Percentiles rank a stretch among this genome's conserved stretches.
Conservation (phyloP, 225 moss, liverwort and hornwort genomes). For the Rhytidiadelphus loreus region DNA sequence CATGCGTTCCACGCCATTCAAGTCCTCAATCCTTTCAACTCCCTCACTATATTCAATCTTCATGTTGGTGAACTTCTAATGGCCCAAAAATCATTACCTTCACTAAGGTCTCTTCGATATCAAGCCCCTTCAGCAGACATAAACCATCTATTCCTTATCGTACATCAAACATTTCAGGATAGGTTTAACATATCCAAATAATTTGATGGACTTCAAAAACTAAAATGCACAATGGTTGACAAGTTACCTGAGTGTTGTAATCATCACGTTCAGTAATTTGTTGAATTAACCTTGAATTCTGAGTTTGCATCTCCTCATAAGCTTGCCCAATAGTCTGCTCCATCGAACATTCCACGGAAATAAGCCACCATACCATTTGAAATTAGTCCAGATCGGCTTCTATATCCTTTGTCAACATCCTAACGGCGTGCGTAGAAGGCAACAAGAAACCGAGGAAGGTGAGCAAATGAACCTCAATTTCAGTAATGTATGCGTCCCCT, state of each 20-base stretch:
- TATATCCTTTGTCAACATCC: not conserved
- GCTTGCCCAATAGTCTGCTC: slow-evolving; percentile 95
- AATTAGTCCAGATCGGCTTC: not conserved
- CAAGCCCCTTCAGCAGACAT: not conserved
- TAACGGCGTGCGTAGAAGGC: not conserved
- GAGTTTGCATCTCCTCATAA: slow-evolving; percentile 98
- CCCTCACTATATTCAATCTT: not conserved
- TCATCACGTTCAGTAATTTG: slow-evolving; percentile 96
- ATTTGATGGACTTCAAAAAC: not conserved
- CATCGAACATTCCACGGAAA: not conserved
- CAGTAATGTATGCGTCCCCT: slow-evolving; percentile 87
- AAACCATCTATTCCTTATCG: not conserved
- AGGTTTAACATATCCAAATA: not conserved
- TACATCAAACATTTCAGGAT: not conserved
- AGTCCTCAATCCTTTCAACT: not conserved
- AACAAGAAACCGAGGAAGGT: not conserved
- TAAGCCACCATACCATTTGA: not conserved
- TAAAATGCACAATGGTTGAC: not conserved
- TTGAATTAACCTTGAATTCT: slow-evolving; percentile 84
- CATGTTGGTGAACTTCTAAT: not conserved
- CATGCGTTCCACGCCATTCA: not conserved
- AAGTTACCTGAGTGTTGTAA: slow-evolving; percentile 85
- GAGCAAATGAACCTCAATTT: slow-evolving; percentile 71
- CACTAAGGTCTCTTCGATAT: not conserved
- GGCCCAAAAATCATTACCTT: not conserved